Conservation (phyloP, 164 flowering plant genomes). For the Pachysandra terminalis region DNA sequence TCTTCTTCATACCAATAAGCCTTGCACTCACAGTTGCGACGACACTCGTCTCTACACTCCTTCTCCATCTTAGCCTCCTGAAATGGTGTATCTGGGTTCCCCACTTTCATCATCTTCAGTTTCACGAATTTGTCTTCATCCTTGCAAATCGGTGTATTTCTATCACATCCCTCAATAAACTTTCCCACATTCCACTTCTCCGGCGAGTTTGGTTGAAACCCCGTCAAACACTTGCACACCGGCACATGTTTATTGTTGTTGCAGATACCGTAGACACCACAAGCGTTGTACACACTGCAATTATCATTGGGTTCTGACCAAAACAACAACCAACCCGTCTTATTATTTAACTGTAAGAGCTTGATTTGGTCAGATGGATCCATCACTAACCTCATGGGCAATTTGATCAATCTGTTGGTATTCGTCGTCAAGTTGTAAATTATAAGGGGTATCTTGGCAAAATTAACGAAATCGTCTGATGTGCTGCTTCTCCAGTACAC, state of each 20-base stretch:
- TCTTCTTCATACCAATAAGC: too few relatives aligned
- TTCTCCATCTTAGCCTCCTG: constrained; percentile 13
- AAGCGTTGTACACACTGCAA: constrained; percentile 13
- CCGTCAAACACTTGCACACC: too few relatives aligned
- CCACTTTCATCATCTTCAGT: constrained; percentile 27
- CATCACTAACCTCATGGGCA: constrained; percentile 23
- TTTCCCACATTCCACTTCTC: constrained; percentile 8
- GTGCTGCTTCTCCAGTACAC: constrained; percentile 23
- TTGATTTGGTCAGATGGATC: constrained; percentile 16
- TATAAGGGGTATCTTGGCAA: background rate
- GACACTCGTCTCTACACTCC: constrained; percentile 25
- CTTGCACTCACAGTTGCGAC: too few relatives aligned
- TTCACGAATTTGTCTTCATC: constrained; percentile 20
- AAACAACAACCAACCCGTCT: background rate
- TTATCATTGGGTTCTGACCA: constrained; percentile 19
- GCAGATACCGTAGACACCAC: constrained; percentile 23
- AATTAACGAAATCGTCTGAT: background rate
- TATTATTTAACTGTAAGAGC: background rate
- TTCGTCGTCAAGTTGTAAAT: background rate
- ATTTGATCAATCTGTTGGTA: constrained; percentile 12
- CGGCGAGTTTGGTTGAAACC: constrained; percentile 10
- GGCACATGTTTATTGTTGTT: constrained; percentile 15
- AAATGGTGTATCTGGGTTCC: constrained; percentile 21
- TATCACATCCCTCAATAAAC: constrained; percentile 17
- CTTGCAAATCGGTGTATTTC: constrained; percentile 11